These are phyloP conservation scores for Canavalia ensiformis DNA, from an alignment of 306 rosid species.

Conservation along the genomic window DNA sequence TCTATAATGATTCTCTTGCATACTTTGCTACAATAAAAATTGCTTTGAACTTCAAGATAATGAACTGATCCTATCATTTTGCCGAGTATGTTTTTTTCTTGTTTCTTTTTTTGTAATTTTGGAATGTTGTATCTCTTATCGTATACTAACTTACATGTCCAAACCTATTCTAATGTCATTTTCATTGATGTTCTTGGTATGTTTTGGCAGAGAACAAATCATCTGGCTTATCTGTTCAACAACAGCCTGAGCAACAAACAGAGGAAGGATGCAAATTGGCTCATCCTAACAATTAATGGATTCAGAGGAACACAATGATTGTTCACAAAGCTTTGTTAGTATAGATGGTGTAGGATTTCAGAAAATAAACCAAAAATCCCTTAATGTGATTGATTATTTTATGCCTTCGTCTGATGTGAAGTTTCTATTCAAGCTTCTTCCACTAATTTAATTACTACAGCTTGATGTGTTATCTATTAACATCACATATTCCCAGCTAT, in stretches of 20 bases:
- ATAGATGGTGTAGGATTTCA: conserved; percentile 66
- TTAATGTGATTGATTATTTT: conserved; percentile 3
- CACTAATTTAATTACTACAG: conserved; percentile 16
- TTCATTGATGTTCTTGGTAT: conserved; percentile 33
- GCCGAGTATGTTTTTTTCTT: not conserved
- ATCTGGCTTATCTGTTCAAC: conserved; percentile 44
- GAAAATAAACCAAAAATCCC: conserved; percentile 43
- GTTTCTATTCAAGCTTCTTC: conserved; percentile 13
- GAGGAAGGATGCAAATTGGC: not conserved
- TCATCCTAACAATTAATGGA: conserved; percentile 36
- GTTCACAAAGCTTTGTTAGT: conserved; percentile 75
- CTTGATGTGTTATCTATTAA: conserved; percentile 6
- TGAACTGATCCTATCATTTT: conserved; percentile 16
- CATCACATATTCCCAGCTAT: conserved; percentile 29
- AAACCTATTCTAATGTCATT: conserved; percentile 23
- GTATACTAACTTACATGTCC: not conserved
- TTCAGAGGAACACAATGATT: conserved; percentile 47
- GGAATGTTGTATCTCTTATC: not conserved
- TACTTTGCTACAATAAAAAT: not conserved
- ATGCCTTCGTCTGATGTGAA: conserved; percentile 3
- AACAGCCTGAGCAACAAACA: conserved; percentile 44
- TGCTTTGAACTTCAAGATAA: conserved; percentile 8
- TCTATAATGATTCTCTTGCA: not conserved
- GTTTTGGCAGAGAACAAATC: conserved; percentile 55
- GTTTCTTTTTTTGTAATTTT: not conserved